Evolutionary conservation across 2,329 filamentous ascomycete genomes (phyloP), one percentile per base, ranked within the genome.

Genomic region (Diplodia intermedia): DNA sequence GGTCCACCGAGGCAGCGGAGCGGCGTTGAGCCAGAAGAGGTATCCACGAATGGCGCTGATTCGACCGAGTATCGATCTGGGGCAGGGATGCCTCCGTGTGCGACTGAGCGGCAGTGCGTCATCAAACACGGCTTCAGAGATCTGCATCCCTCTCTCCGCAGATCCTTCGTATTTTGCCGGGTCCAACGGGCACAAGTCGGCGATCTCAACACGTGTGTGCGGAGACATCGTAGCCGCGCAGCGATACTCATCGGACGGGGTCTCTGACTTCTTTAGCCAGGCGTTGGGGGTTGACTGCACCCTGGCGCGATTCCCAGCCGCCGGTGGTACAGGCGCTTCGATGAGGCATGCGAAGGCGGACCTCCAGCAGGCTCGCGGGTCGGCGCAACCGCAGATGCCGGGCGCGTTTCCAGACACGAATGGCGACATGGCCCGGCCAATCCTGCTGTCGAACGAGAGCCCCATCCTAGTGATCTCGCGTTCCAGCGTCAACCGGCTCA

Each of bases 381-480:
- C 71, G 71, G 72, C 71, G 69, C 70, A 62, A 57, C 72, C 72
- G 70, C 74, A 73, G 57, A 81, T 88, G 73, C 86, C 86, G 9
- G 85, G 85, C 4, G 82, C 84, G 23, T 89, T 86, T 70, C 86
- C 86, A 71, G 77, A 78, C 70, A 69, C 84, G 85, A 20, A 86
- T 84, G 23, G 86, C 85, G 9, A 84, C 85, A 72, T 74, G 72
- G 76, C 76, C 66, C 77, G 85, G 63, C 86, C 89, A 3, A 93
- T 98, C 40, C 82, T 95, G 0, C 82, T 99, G 3, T 91, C 94
- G 29, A 99, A 99, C 76, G 95, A 98, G 79, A 97, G 93, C 65
- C 94, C 95, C 0, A 96, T 99, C 54, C 85, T 99, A 0, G 87
- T 92, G 56, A 90, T 98, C 67, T 93, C 92, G 23, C 86, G 88